A percentile compares a stretch with the other conserved stretches of the same genome.
phyloP scores from a whole-genome alignment of 1,139 yeast species.

The Lodderomyces metapsilosis region DNA sequence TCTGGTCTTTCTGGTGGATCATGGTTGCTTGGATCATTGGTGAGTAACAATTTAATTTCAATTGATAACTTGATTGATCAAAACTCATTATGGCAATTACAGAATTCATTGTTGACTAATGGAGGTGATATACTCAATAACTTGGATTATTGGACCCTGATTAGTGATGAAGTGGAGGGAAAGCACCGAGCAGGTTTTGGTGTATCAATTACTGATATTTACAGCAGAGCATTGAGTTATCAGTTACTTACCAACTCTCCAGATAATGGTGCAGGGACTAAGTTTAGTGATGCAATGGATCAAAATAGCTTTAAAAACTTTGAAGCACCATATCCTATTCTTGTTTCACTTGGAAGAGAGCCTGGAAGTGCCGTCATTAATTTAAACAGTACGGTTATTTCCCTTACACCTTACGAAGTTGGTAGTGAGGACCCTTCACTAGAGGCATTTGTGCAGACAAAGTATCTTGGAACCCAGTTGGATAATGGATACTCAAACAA shows the following conservation, averaged over 20 bases:
- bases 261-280: constrained; percentile 28
- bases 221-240: constrained; percentile 41
- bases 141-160: constrained; percentile 33
- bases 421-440: constrained; percentile 48
- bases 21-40: constrained; percentile 37
- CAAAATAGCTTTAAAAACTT: constrained; percentile 25
- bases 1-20: constrained; percentile 42
- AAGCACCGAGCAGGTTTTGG: constrained; percentile 35
- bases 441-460: constrained; percentile 27
- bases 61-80: constrained; percentile 32
- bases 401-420: constrained; percentile 40
- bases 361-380: constrained; percentile 33
- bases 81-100: constrained; percentile 21
- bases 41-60: constrained; percentile 33
- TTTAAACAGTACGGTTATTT: constrained; percentile 41
- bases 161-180: constrained; percentile 25
- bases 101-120: constrained; percentile 19
- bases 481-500: constrained; percentile 51
- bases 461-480: constrained; percentile 64
- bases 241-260: constrained; percentile 32
- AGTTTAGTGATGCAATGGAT: constrained; percentile 32
- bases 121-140: constrained; percentile 28
- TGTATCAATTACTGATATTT: constrained; percentile 32
- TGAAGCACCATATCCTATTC: constrained; percentile 42
- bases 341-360: constrained; percentile 39